phyloP scores from a whole-genome alignment of 768 basidiomycete species.

The Hydnum rufescens region DNA sequence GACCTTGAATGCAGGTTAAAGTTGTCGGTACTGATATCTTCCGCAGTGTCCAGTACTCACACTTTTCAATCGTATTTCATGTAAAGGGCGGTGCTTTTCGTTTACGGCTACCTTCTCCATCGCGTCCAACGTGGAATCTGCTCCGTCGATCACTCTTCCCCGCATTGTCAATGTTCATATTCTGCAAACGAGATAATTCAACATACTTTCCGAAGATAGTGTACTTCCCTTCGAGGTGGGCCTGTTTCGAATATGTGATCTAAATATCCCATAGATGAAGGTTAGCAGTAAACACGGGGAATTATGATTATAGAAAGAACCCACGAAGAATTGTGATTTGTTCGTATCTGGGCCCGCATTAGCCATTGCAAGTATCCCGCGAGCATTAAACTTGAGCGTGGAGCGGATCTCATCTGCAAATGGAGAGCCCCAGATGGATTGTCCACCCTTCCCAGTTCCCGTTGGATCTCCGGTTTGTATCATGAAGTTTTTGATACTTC shows the following conservation, averaged over 20 bases:
- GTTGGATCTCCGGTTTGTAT: conserved; percentile 79
- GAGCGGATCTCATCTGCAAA: conserved; percentile 86
- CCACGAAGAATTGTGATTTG: conserved; percentile 38
- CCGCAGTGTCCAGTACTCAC: not conserved
- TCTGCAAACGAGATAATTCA: not conserved
- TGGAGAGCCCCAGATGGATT: conserved; percentile 87
- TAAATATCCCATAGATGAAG: conserved; percentile 20
- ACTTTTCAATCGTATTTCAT: conserved; percentile 37
- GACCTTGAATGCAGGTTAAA: conserved; percentile 13
- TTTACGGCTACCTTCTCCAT: conserved; percentile 87
- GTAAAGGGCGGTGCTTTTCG: conserved; percentile 71
- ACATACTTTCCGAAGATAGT: conserved; percentile 72
- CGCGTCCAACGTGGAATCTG: conserved; percentile 81
- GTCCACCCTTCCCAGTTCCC: conserved; percentile 87
- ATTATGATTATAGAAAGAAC: conserved; percentile 27
- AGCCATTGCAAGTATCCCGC: conserved; percentile 95
- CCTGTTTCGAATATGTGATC: conserved; percentile 77
- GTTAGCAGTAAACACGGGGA: conserved; percentile 15
- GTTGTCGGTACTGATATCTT: not conserved
- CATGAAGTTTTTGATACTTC: conserved; percentile 95
- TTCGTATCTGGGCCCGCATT: conserved; percentile 89
- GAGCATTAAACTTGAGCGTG: conserved; percentile 92
- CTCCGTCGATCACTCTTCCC: conserved; percentile 75
- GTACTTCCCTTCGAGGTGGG: conserved; percentile 78
- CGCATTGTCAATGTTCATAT: not conserved